phyloP scores from a whole-genome alignment of 2,329 filamentous ascomycete genomes.

The Fusarium lateritium region DNA sequence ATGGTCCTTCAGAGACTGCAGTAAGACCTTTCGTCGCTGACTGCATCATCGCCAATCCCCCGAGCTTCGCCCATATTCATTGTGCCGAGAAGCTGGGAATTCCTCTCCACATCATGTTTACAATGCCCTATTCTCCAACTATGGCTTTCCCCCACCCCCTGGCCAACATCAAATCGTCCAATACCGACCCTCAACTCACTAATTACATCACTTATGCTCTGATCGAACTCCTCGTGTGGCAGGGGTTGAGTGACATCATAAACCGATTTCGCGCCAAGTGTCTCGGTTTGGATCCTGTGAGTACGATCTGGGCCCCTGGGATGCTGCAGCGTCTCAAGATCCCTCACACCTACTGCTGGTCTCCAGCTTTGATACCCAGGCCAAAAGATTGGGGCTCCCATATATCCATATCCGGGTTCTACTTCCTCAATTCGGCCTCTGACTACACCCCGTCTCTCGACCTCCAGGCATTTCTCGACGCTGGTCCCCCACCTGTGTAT shows the following conservation, averaged over 20 bases:
- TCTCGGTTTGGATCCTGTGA: conserved; percentile 21
- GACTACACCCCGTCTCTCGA: conserved; percentile 68
- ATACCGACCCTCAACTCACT: conserved; percentile 68
- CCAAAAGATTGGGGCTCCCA: conserved; percentile 74
- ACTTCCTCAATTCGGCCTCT: conserved; percentile 60
- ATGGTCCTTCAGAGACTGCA: background rate
- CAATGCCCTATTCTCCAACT: conserved; percentile 80
- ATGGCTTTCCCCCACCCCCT: conserved; percentile 80
- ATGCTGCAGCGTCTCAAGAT: conserved; percentile 4
- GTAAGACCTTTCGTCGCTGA: conserved; percentile 61
- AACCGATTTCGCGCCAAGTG: conserved; percentile 28
- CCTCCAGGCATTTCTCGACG: conserved; percentile 68
- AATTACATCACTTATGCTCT: conserved; percentile 81
- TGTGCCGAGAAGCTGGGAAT: conserved; percentile 23
- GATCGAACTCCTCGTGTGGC: conserved; percentile 85
- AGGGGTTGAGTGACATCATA: conserved; percentile 62
- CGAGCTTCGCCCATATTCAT: conserved; percentile 30
- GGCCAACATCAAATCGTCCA: conserved; percentile 72
- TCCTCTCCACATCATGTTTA: conserved; percentile 33
- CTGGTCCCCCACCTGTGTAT: conserved; percentile 74
- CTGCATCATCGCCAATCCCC: conserved; percentile 57
- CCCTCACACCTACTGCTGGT: conserved; percentile 79
- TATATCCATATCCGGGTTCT: conserved; percentile 74
- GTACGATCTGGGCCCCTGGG: conserved; percentile 54
- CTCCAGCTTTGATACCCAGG: conserved; percentile 75